Evolutionary conservation across 75 land plant species (phyloP), one percentile per base, ranked within the genome.

Genomic region (Picea sitchensis): DNA sequence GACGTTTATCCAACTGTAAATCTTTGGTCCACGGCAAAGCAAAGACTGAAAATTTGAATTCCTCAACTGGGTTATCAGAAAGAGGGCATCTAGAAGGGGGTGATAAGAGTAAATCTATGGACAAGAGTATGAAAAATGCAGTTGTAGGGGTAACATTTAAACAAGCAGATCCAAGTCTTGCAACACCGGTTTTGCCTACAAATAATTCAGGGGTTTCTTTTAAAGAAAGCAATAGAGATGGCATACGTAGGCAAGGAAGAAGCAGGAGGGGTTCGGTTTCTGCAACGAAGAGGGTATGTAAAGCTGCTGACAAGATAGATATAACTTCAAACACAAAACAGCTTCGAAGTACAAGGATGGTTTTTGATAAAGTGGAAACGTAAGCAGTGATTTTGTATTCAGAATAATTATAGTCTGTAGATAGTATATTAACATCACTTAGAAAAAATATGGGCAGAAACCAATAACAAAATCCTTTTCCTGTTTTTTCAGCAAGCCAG

Each of bases 201-300:
- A 89, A 88, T 80, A 93, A 89, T 78, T 86, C 84, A 32, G 88
- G 81, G 59, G 12, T 81, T 59, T 65, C 76, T 56, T 15, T 36
- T 14, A 91, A 84, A 77, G 94, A 90, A 80, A 95, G 90, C 51
- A 79, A 75, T 56, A 90, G 90, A 75, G 98, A 94, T 83, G 90
- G 95, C 68, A 92, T 88, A 18, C 86, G 95, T 38, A 90, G 95
- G 81, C 98, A 91, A 77, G 99, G 98, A 59, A 90, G 92, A 58
- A 96, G 83, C 78, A 93, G 93, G 64, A 85, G 99, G 73, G 88
- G 80, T 60, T 76, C 85, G 30, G 65, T 75, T 15, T 78, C 82
- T 69, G 73, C 84, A 1, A 84, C 84, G 76, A 77, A 74, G 21
- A 64, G 57, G 61, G 79, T 83, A 30, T 76, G 87, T 56, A 80